Evolutionary conservation across 169 alveolate genomes (phyloP).

Genomic region (Besnoitia besnoiti): DNA sequence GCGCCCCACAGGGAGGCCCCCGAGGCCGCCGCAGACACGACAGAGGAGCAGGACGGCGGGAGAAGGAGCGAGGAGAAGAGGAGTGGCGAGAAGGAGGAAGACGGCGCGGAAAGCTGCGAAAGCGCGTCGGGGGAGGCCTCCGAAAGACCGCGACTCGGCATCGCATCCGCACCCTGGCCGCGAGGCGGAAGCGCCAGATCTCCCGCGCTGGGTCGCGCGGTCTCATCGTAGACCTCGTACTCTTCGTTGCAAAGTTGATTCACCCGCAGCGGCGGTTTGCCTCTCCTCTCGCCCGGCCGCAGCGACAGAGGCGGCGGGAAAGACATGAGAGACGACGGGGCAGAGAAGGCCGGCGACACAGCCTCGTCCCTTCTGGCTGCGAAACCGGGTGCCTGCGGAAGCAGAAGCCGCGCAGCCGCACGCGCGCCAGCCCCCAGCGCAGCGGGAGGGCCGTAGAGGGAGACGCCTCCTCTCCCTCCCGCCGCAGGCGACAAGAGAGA

Average conservation of each 20-base stretch:
- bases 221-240: background rate
- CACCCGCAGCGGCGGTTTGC: background rate
- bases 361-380: too few species aligned
- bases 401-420: too few species aligned
- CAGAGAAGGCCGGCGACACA: too few species aligned
- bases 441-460: too few species aligned
- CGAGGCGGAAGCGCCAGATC: background rate
- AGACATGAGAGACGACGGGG: too few species aligned
- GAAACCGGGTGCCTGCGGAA: too few species aligned
- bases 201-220: background rate
- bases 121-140: background rate
- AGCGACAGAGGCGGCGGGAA: too few species aligned
- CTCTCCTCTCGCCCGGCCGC: background rate
- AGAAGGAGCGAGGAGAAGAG: background rate
- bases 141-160: too few species aligned
- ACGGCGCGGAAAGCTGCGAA: background rate
- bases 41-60: background rate
- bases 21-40: background rate
- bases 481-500: too few species aligned
- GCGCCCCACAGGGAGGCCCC: background rate
- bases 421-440: too few species aligned
- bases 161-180: background rate
- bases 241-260: slow-evolving; percentile 10
- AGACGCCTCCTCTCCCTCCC: too few species aligned
- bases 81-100: background rate